phyloP scores from a whole-genome alignment of 495 filamentous ascomycete genomes.

The Daldinia concentrica region DNA sequence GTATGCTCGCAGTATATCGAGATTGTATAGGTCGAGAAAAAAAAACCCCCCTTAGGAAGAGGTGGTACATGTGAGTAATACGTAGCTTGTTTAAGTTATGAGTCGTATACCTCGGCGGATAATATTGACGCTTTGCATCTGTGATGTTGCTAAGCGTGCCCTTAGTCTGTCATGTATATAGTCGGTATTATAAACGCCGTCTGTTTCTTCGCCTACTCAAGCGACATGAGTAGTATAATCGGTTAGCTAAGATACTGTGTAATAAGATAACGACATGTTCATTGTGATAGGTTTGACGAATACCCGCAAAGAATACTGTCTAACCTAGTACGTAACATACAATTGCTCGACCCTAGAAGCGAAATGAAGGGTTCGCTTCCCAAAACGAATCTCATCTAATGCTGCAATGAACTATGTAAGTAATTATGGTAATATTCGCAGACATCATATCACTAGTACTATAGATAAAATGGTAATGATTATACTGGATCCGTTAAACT shows the following conservation, averaged over 20 bases:
- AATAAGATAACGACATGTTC: too few relatives aligned
- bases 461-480: not conserved
- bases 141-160: not conserved
- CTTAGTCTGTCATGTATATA: not conserved
- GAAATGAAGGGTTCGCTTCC: constrained; percentile 18
- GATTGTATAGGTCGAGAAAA: constrained; percentile 25
- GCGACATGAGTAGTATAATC: not conserved
- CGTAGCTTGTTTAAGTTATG: not conserved
- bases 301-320: constrained; percentile 9
- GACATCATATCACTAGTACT: not conserved
- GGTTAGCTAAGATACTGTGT: not conserved
- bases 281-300: constrained; percentile 11
- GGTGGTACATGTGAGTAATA: constrained; percentile 16
- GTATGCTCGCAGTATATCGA: constrained; percentile 18
- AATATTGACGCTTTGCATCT: not conserved
- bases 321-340: not conserved
- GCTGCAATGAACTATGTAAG: not conserved
- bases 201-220: not conserved
- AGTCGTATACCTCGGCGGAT: not conserved
- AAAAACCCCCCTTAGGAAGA: constrained; percentile 5
- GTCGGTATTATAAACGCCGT: not conserved
- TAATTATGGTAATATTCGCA: not conserved
- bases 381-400: not conserved
- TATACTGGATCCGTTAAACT: not conserved
- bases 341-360: not conserved